Conservation (phyloP, 2,329 filamentous ascomycete species). For the Venturia aucupariae region DNA sequence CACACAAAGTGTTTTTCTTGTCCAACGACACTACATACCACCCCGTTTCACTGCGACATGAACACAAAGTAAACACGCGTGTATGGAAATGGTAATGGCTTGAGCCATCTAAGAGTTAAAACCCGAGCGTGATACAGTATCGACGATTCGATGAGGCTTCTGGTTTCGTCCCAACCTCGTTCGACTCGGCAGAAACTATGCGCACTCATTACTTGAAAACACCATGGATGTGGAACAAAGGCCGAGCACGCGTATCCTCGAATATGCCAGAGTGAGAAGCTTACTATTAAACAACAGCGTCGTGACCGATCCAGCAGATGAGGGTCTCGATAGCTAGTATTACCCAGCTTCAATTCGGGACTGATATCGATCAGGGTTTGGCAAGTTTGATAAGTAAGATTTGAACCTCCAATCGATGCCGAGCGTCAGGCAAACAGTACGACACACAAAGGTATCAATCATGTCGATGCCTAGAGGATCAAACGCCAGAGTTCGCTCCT, state of each 20-base stretch:
- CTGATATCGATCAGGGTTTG: too few species aligned
- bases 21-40: background rate
- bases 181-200: background rate
- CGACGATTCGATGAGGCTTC: background rate
- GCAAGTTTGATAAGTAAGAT: too few species aligned
- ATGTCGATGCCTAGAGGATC: background rate
- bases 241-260: background rate
- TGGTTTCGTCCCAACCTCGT: background rate
- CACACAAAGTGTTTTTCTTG: background rate
- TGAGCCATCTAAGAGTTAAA: background rate
- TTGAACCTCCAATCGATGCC: too few species aligned
- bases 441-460: background rate
- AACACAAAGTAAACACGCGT: background rate
- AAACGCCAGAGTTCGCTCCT: background rate
- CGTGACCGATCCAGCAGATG: background rate
- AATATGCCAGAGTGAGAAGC: too few species aligned
- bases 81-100: background rate
- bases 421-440: background rate
- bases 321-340: too few species aligned
- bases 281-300: background rate
- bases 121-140: background rate
- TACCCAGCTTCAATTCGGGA: too few species aligned
- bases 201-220: background rate
- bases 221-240: background rate
- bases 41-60: background rate